These are phyloP conservation scores for Blastocystis sp. DNA, from an alignment of 352 stramenopile genomes.

Conservation along the genomic window DNA sequence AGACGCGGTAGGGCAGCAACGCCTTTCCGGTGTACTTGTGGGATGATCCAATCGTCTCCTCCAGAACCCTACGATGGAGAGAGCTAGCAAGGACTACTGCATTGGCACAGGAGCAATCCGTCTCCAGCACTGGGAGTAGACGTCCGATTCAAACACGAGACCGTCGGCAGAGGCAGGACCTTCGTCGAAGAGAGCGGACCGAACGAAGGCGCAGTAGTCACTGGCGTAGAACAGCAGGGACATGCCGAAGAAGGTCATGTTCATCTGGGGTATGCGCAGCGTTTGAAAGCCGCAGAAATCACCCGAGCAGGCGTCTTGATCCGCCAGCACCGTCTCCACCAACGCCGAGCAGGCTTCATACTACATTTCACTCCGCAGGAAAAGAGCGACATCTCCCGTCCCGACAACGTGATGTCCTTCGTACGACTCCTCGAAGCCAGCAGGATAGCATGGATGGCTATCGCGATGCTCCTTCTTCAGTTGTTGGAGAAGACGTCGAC, in stretches of 20 bases:
- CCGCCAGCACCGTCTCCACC: background rate
- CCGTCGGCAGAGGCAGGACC: background rate
- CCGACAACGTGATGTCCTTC: background rate
- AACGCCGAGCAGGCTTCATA: background rate
- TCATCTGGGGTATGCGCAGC: background rate
- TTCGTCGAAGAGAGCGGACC: background rate
- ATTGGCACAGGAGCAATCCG: background rate
- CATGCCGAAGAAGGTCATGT: conserved; percentile 38
- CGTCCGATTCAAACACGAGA: background rate
- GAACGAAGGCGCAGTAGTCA: conserved; percentile 42
- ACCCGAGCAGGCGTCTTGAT: background rate
- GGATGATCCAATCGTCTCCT: background rate
- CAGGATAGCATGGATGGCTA: conserved; percentile 23
- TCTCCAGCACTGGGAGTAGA: background rate
- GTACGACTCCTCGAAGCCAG: background rate
- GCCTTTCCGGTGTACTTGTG: conserved; percentile 4
- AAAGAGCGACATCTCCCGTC: background rate
- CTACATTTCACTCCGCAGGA: background rate
- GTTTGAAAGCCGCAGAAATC: background rate
- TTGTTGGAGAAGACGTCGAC: background rate
- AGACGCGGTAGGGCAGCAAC: conserved; percentile 8
- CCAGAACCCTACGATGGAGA: background rate
- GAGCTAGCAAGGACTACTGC: background rate
- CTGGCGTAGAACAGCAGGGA: conserved; percentile 53
- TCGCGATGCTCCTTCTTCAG: background rate